These are phyloP conservation scores for Cercospora zeina DNA, from an alignment of 2,329 filamentous ascomycete genomes.

Conservation along the genomic window DNA sequence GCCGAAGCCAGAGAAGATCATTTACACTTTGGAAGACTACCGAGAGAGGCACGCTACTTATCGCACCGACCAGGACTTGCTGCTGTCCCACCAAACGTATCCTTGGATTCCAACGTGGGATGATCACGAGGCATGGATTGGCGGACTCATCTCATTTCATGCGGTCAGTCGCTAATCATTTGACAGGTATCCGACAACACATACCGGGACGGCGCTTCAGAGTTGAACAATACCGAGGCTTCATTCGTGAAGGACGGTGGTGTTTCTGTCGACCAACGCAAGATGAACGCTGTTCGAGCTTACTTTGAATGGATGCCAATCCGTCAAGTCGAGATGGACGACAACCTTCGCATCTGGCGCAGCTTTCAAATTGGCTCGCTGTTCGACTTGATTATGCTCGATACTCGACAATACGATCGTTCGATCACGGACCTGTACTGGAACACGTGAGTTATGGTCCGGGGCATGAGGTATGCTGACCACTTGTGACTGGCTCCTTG, in stretches of 20 bases:
- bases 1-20: slow-evolving; percentile 55
- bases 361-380: slow-evolving; percentile 66
- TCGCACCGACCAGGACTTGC: slow-evolving; percentile 62
- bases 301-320: slow-evolving; percentile 63
- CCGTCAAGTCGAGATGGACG: slow-evolving; percentile 66
- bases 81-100: slow-evolving; percentile 57
- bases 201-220: slow-evolving; percentile 62
- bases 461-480: background rate
- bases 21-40: slow-evolving; percentile 59
- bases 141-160: background rate
- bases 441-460: slow-evolving; percentile 2
- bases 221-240: slow-evolving; percentile 65
- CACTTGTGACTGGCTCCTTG: slow-evolving; percentile 13
- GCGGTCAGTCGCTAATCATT: background rate
- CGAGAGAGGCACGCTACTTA: slow-evolving; percentile 60
- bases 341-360: slow-evolving; percentile 68
- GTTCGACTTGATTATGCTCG: slow-evolving; percentile 67
- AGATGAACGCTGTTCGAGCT: slow-evolving; percentile 70
- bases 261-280: slow-evolving; percentile 69
- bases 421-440: slow-evolving; percentile 59
- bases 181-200: slow-evolving; percentile 62
- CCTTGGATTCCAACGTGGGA: slow-evolving; percentile 55
- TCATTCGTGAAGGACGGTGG: slow-evolving; percentile 60
- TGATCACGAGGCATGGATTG: slow-evolving; percentile 32
- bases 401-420: slow-evolving; percentile 68